phyloP scores from a whole-genome alignment of 169 alveolate genomes.

The Eimeria sp. region DNA sequence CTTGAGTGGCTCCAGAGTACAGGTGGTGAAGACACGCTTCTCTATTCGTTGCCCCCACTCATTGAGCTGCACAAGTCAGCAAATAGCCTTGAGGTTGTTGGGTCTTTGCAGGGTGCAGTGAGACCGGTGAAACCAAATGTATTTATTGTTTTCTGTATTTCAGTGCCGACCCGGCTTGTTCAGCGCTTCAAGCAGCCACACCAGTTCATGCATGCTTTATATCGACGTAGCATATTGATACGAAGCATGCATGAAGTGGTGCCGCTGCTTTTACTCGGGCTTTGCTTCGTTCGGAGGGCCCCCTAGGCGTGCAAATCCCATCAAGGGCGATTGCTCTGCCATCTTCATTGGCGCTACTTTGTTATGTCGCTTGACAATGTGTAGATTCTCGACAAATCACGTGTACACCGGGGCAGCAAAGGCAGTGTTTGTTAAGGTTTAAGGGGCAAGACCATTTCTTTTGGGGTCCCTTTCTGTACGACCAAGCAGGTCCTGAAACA shows the following conservation, averaged over 20 bases:
- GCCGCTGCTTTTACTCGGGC: neutral
- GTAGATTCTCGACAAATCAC: neutral
- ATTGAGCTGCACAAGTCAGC: neutral
- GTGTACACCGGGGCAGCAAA: neutral
- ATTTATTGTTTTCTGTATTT: neutral
- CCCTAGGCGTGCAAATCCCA: neutral
- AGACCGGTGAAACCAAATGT: neutral
- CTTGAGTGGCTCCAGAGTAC: neutral
- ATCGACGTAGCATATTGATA: neutral
- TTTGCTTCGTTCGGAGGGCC: neutral
- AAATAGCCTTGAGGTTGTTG: neutral
- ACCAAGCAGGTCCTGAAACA: neutral
- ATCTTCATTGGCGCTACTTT: neutral
- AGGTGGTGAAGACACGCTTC: neutral
- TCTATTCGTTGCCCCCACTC: neutral
- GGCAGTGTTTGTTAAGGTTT: neutral
- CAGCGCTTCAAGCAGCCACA: neutral
- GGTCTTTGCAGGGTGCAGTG: neutral
- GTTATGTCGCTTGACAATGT: neutral
- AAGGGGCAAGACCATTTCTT: neutral
- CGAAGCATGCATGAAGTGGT: neutral
- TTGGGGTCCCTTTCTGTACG: neutral
- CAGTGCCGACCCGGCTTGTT: neutral
- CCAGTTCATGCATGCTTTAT: neutral
- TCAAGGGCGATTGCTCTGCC: neutral